Base-by-base conservation (phyloP, 169 alveolate genomes). In the Cyclospora cayetanensis region DNA sequence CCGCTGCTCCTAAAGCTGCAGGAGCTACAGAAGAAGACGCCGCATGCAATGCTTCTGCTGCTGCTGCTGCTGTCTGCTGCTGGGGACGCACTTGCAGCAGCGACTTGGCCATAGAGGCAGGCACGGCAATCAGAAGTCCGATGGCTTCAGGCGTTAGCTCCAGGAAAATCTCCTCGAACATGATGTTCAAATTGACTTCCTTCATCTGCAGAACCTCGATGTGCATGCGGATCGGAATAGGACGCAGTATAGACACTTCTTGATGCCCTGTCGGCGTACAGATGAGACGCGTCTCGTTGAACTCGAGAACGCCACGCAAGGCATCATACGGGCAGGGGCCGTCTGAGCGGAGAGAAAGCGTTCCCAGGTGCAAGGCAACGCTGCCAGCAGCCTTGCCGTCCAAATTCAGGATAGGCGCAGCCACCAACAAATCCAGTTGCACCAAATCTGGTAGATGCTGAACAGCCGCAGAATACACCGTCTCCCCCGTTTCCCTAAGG, bases 101-200 rank as follows among this genome's bases (percentile, higher is more conserved):
- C 27, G 92, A 84, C 86, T 94, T 79, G 41, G 96, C 91, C 42
- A 95, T 86, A 52, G 96, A 95, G 27, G 96, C 91, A 12, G 97
- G 97, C 18, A 96, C 96, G 31, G 95, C 94, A 83, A 94, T 77
- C 60, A 96, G 94, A 34, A 94, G 93, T 42, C 95, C 95, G 20
- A 96, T 93, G 50, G 97, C 97, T 74, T 95, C 94, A 9, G 98
- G 97, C 25, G 94, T 94, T 50, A 95, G 92, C 85, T 96, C 97
- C 70, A 95, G 93, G 90, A 95, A 96, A 50, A 96, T 93, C 43
- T 96, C 97, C 89, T 96, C 97, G 65, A 96, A 94, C 22, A 94
- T 74, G 29, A 94, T 91, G 3, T 39, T 50, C 3, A 88, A 39
- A 27, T 52, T 55, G 11, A 68, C 76, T 2, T 52, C 74, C 5